Base-by-base conservation (phyloP, 371 early-diverging fungal genomes). In the Mucor irregularis region DNA sequence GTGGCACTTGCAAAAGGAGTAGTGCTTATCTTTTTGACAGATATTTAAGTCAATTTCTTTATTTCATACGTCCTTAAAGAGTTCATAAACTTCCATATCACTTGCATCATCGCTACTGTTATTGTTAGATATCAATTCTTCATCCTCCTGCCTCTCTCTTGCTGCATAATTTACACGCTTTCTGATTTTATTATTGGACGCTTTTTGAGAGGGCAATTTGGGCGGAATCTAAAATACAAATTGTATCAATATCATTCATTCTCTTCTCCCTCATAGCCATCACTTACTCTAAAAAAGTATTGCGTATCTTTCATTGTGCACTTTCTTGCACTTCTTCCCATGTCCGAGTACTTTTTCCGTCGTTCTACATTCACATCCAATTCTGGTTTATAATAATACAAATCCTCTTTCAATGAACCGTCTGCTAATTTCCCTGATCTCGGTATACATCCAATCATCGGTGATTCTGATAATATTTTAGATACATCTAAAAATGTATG, bases 261-360 rank as follows among this genome's bases (percentile, higher is more conserved):
- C n/a, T n/a, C n/a, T 48, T 24, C n/a, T 22, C 30, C 33, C 13
- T 29, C 9, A 34, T 30, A n/a, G 3, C 26, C 14, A 11, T n/a
- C 30, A 13, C 48, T 66, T 62, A 62, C 67, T 49, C 56, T 80
- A 61, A 75, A 80, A 57, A 76, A 80, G 34, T 80, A 80, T 62
- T 80, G 81, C 34, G 78, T 73, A 39, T 80, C 81, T 56, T 73
- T 75, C 62, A 80, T 62, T 11, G 78, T 76, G 52, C 81, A 80
- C 49, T 76, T 78, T 33, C 81, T 70, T 19, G 78, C 81, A 44
- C 78, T 73, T 44, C 73, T 76, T 44, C 74, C 73, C 29, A 61
- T 40, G 38, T 70, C 61, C 9, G 70, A 62, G 43, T 64, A 68
- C 19, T 49, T 28, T 13, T 56, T 61, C 28, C 53, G 52, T 49